Evolutionary conservation across 805 yeast species (phyloP).

Genomic region (Myxozyma mucilagina): DNA sequence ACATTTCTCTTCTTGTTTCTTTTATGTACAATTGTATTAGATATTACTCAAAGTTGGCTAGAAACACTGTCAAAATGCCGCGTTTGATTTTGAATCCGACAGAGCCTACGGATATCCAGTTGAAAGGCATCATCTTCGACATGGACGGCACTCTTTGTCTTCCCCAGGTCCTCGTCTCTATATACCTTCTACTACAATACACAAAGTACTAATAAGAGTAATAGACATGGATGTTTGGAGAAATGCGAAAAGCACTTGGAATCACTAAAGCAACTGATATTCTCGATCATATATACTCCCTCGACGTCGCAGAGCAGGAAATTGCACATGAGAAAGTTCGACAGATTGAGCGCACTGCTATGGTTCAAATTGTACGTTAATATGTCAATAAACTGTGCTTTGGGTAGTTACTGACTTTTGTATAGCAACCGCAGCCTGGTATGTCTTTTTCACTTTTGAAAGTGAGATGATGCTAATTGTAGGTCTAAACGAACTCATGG

Average conservation of each 20-base stretch:
- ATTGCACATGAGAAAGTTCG: slow-evolving; percentile 51
- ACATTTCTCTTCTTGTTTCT: background rate
- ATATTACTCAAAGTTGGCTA: background rate
- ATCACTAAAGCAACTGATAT: slow-evolving; percentile 53
- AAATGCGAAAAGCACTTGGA: slow-evolving; percentile 63
- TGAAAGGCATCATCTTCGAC: slow-evolving; percentile 65
- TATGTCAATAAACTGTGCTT: background rate
- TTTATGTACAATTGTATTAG: background rate
- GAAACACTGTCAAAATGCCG: slow-evolving; percentile 16
- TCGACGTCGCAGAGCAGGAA: slow-evolving; percentile 45
- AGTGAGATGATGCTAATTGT: slow-evolving; percentile 10
- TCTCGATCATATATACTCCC: slow-evolving; percentile 50
- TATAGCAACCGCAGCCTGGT: slow-evolving; percentile 41
- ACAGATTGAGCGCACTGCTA: slow-evolving; percentile 60
- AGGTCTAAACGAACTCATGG: slow-evolving; percentile 50
- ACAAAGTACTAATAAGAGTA: background rate
- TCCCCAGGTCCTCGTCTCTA: slow-evolving; percentile 48
- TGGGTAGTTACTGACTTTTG: background rate
- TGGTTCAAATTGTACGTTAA: slow-evolving; percentile 49
- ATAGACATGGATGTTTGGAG: slow-evolving; percentile 36
- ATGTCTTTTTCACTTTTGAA: background rate
- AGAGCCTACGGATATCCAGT: slow-evolving; percentile 26
- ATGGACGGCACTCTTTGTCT: slow-evolving; percentile 78
- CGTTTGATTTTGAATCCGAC: slow-evolving; percentile 21
- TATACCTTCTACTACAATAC: background rate